phyloP scores from a whole-genome alignment of 352 stramenopile species.

The Hyaloperonospora arabidopsidis region DNA sequence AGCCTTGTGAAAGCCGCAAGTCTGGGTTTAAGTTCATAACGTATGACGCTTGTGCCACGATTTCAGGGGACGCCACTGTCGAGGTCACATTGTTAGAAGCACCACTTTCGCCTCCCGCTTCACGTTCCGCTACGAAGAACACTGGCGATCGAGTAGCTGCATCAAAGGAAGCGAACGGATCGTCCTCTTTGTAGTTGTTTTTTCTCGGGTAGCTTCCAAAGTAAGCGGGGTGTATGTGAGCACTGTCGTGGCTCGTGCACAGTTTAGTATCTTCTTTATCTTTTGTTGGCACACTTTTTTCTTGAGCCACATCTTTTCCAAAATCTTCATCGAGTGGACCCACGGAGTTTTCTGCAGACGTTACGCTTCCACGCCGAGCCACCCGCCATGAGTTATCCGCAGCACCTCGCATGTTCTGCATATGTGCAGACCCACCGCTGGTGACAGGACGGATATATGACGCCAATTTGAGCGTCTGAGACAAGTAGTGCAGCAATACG shows the following conservation, averaged over 20 bases:
- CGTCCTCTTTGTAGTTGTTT: conserved; percentile 8
- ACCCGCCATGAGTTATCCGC: conserved; percentile 12
- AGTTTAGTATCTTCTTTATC: conserved; percentile 1
- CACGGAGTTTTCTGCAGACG: conserved; percentile 18
- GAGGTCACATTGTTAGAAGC: conserved; percentile 1
- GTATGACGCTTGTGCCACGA: conserved; percentile 47
- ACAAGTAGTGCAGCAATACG: conserved; percentile 46
- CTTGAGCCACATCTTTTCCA: conserved; percentile 8
- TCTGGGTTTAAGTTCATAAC: conserved; percentile 82
- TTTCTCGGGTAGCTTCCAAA: conserved; percentile 23
- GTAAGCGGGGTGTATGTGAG: conserved; percentile 28
- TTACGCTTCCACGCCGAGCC: conserved; percentile 18
- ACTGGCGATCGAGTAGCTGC: conserved; percentile 23
- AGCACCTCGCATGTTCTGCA: conserved; percentile 16
- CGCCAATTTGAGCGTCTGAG: conserved; percentile 46
- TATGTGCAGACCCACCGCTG: conserved; percentile 15
- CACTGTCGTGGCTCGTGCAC: conserved; percentile 7
- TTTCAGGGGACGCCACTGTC: conserved; percentile 14
- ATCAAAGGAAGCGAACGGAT: conserved; percentile 13
- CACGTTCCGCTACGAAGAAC: conserved; percentile 15
- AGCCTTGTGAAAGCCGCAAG: conserved; percentile 62
- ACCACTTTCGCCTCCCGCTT: neutral
- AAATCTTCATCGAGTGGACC: conserved; percentile 21
- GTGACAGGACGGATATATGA: conserved; percentile 52
- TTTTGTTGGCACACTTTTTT: conserved; percentile 2